Percentiles rank a stretch among this genome's conserved stretches.
These are phyloP conservation scores for Naganishia vaughanmartiniae DNA, from an alignment of 768 basidiomycete genomes.

Conservation along the genomic window DNA sequence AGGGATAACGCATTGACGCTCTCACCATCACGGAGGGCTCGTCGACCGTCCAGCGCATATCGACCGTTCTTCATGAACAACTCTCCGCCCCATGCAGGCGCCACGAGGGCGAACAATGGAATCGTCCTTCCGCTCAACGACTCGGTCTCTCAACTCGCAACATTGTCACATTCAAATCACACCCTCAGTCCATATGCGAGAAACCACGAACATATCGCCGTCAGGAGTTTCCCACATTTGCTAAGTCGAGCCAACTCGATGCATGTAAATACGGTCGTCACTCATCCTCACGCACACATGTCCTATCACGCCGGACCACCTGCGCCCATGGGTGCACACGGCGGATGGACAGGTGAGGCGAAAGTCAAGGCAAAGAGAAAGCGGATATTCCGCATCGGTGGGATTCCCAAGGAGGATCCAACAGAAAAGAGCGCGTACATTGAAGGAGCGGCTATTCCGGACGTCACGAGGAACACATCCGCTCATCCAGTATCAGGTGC, in stretches of 20 bases:
- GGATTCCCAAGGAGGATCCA: neutral
- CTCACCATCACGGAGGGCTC: neutral
- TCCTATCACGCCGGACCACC: constrained; percentile 1
- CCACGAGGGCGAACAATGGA: constrained; percentile 32
- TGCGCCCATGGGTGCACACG: neutral
- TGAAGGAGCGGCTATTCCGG: neutral
- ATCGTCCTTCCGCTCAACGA: constrained; percentile 59
- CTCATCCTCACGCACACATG: neutral
- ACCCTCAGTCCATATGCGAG: constrained; percentile 92
- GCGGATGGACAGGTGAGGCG: neutral
- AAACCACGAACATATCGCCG: constrained; percentile 84
- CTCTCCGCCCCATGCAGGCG: constrained; percentile 23
- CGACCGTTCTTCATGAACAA: constrained; percentile 27
- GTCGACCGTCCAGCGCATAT: constrained; percentile 28
- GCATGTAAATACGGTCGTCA: neutral
- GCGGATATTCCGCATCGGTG: constrained; percentile 27
- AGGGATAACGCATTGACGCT: constrained; percentile 1
- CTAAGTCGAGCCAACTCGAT: constrained; percentile 35
- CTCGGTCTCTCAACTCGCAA: constrained; percentile 78
- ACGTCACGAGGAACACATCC: neutral
- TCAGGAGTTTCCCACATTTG: constrained; percentile 73
- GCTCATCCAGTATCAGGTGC: constrained; percentile 3
- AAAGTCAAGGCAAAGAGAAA: constrained; percentile 28
- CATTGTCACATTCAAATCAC: constrained; percentile 82
- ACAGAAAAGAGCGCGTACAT: neutral